Evolutionary conservation across 2,329 filamentous ascomycete genomes (phyloP).

Genomic region (Zopfia rhizophila): DNA sequence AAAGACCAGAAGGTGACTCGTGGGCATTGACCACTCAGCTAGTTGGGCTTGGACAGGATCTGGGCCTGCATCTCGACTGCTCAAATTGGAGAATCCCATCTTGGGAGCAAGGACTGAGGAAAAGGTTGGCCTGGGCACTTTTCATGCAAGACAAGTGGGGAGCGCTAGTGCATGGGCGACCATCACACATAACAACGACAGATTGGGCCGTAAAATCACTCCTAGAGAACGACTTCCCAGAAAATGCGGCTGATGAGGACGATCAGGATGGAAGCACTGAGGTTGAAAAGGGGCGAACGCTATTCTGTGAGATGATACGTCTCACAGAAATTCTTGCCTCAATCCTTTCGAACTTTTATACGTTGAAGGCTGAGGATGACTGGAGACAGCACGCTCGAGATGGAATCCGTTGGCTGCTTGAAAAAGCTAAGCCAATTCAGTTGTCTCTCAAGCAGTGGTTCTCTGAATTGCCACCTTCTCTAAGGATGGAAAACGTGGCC

Average conservation of each 20-base stretch:
- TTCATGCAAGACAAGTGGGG: slow-evolving; percentile 75
- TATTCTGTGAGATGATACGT: slow-evolving; percentile 64
- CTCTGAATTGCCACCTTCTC: slow-evolving; percentile 56
- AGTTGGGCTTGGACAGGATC: slow-evolving; percentile 51
- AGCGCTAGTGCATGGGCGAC: slow-evolving; percentile 66
- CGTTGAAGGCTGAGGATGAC: slow-evolving; percentile 59
- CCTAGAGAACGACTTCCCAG: slow-evolving; percentile 57
- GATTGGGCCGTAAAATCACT: slow-evolving; percentile 67
- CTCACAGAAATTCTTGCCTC: slow-evolving; percentile 63
- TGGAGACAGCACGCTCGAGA: slow-evolving; percentile 54
- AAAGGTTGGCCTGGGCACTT: slow-evolving; percentile 71
- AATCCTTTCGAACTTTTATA: slow-evolving; percentile 64
- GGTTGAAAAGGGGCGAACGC: slow-evolving; percentile 46
- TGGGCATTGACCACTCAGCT: slow-evolving; percentile 49
- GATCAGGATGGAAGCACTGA: slow-evolving; percentile 47
- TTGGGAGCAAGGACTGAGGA: slow-evolving; percentile 71
- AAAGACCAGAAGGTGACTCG: slow-evolving; percentile 45
- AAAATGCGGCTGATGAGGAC: slow-evolving; percentile 44
- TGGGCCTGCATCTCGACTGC: slow-evolving; percentile 65
- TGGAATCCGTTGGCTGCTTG: slow-evolving; percentile 61
- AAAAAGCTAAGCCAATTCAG: slow-evolving; percentile 64
- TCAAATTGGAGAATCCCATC: slow-evolving; percentile 69
- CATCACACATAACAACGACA: slow-evolving; percentile 63
- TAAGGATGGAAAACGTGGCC: slow-evolving; percentile 60
- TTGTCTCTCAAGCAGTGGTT: slow-evolving; percentile 65